phyloP scores from a whole-genome alignment of 495 filamentous ascomycete genomes.

The Paragyromitra xinjiangensis region DNA sequence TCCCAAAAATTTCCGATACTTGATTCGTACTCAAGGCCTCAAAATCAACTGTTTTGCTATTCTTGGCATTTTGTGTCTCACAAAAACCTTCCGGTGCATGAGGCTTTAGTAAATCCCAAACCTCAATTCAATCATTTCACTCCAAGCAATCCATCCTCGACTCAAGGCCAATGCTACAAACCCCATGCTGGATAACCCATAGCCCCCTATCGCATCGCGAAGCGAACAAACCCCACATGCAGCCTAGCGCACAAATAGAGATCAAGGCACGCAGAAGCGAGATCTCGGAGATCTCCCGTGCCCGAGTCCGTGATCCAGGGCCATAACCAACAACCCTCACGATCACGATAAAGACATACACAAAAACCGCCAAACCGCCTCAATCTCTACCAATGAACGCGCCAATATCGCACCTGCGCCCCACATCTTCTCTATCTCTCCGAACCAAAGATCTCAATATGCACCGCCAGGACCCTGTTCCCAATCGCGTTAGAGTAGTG shows the following conservation, averaged over 20 bases:
- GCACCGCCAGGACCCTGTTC: neutral
- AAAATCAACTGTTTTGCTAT: too few species aligned
- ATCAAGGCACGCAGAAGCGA: conserved; percentile 7
- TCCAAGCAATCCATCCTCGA: too few species aligned
- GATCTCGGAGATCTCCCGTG: conserved; percentile 29
- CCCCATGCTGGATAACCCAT: neutral
- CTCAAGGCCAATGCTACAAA: too few species aligned
- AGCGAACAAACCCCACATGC: neutral
- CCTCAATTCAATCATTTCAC: too few species aligned
- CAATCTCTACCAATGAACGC: neutral
- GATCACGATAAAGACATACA: neutral
- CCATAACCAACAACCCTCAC: neutral
- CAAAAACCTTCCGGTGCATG: too few species aligned
- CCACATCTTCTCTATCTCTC: neutral
- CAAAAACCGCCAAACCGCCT: neutral
- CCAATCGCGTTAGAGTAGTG: conserved; percentile 26
- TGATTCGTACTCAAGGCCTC: too few species aligned
- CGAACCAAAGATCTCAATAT: neutral
- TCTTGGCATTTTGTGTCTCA: too few species aligned
- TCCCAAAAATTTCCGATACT: too few species aligned
- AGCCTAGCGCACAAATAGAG: neutral
- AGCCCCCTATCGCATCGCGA: neutral
- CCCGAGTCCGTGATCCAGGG: neutral
- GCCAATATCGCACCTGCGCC: neutral
- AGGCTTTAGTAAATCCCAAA: too few species aligned